Evolutionary conservation across 2,329 filamentous ascomycete species (phyloP).

Genomic region (Xylariomycetidae sp.): DNA sequence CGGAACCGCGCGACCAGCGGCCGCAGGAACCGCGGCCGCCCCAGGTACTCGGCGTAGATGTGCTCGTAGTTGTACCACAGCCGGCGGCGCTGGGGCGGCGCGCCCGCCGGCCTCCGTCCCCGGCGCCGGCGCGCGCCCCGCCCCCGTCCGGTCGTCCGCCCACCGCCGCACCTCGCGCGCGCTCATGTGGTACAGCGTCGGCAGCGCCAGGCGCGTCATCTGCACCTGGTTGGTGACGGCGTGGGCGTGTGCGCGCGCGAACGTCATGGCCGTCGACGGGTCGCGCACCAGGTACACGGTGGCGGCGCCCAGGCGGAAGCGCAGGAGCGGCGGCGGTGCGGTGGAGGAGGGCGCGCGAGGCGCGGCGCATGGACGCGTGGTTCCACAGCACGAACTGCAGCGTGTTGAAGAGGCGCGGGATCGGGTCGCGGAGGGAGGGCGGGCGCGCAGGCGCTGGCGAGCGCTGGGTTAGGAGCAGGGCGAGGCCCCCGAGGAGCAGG

Average conservation of each 20-base stretch:
- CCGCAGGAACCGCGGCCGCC: conserved; percentile 1
- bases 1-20: background rate
- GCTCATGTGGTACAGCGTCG: conserved; percentile 5
- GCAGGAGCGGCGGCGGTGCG: conserved; percentile 1
- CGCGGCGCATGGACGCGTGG: conserved; percentile 5
- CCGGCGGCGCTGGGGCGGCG: background rate
- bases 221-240: conserved; percentile 6
- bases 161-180: conserved; percentile 1
- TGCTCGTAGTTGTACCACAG: conserved; percentile 6
- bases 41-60: conserved; percentile 4
- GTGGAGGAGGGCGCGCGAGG: conserved; percentile 2
- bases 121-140: background rate
- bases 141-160: conserved; percentile 1
- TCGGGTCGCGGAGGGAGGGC: conserved; percentile 5
- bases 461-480: too few relatives aligned
- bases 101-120: conserved; percentile 3
- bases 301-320: conserved; percentile 3
- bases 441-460: too few relatives aligned
- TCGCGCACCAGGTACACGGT: conserved; percentile 1
- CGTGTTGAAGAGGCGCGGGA: conserved; percentile 10
- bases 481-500: too few relatives aligned
- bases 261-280: background rate
- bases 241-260: conserved; percentile 4
- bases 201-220: conserved; percentile 4
- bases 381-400: conserved; percentile 7